Conservation (phyloP, 306 rosid genomes). For the Rubus parviflorus region DNA sequence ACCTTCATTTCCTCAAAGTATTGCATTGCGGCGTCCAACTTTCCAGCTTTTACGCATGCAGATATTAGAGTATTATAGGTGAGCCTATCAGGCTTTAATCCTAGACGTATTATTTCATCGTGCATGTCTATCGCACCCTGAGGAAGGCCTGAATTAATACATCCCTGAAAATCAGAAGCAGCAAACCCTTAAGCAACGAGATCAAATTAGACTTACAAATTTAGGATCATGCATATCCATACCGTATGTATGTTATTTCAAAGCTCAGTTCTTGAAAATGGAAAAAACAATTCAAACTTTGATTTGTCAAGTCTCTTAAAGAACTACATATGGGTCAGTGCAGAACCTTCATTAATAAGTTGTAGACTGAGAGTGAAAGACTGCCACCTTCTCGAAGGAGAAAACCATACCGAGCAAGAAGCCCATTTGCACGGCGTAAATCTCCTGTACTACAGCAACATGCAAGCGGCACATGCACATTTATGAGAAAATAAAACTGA, state of each 20-base stretch:
- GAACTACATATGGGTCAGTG: conserved; percentile 28
- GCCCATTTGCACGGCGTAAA: conserved; percentile 84
- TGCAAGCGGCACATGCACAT: conserved; percentile 37
- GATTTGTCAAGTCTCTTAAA: conserved; percentile 18
- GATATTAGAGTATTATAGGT: conserved; percentile 78
- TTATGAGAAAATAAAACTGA: conserved; percentile 23
- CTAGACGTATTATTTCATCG: conserved; percentile 51
- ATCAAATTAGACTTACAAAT: not conserved
- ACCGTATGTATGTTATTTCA: not conserved
- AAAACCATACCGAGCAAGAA: conserved; percentile 76
- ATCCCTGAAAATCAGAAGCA: conserved; percentile 54
- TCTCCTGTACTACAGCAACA: conserved; percentile 81
- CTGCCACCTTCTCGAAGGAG: conserved; percentile 67
- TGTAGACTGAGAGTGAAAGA: conserved; percentile 58
- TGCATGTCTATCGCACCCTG: conserved; percentile 54
- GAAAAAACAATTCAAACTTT: conserved; percentile 7
- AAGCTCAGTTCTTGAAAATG: conserved; percentile 10
- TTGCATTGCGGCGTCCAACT: conserved; percentile 60
- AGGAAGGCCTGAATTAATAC: conserved; percentile 66
- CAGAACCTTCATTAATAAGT: conserved; percentile 78
- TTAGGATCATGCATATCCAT: not conserved
- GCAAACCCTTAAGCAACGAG: conserved; percentile 6
- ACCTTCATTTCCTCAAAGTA: conserved; percentile 86
- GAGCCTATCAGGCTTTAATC: conserved; percentile 67
- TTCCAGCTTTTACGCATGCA: conserved; percentile 64